Evolutionary conservation across 1,284 basidiomycete species (phyloP).

Genomic region (Stygiomarasmius scandens): DNA sequence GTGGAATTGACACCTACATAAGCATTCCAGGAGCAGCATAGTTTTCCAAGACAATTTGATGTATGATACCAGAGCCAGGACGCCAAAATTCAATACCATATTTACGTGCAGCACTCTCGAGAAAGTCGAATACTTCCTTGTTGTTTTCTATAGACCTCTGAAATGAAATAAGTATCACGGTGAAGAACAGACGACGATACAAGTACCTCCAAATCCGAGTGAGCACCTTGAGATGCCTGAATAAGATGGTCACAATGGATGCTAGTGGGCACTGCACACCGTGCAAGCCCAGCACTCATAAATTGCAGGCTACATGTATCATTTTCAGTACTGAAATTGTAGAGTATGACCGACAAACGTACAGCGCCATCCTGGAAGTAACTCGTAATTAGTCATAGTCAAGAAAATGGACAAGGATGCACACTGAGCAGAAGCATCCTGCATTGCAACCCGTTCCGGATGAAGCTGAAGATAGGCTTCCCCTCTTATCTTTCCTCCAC

Average conservation of each 20-base stretch:
- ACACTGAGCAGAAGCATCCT: constrained; percentile 97
- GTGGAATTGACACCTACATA: constrained; percentile 47
- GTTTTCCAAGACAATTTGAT: constrained; percentile 98
- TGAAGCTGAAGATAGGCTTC: constrained; percentile 89
- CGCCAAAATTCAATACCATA: constrained; percentile 97
- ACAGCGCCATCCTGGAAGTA: constrained; percentile 73
- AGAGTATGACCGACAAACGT: constrained; percentile 30
- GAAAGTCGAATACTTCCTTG: constrained; percentile 97
- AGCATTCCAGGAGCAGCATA: constrained; percentile 91
- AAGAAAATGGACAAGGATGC: constrained; percentile 29
- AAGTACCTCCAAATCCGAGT: constrained; percentile 74
- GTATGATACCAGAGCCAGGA: constrained; percentile 95
- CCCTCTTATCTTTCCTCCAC: constrained; percentile 76
- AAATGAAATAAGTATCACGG: background rate
- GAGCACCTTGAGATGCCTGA: constrained; percentile 85
- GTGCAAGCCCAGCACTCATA: constrained; percentile 92
- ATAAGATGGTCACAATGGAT: constrained; percentile 99
- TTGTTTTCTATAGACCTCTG: constrained; percentile 88
- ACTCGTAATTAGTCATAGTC: background rate
- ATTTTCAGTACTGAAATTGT: constrained; percentile 11
- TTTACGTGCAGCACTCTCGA: constrained; percentile 93
- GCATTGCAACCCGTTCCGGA: constrained; percentile 97
- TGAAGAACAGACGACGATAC: background rate
- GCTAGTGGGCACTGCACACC: constrained; percentile 84
- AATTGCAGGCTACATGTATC: constrained; percentile 87